Evolutionary conservation across 768 basidiomycete genomes (phyloP).

Genomic region (Mycena leptocephala): DNA sequence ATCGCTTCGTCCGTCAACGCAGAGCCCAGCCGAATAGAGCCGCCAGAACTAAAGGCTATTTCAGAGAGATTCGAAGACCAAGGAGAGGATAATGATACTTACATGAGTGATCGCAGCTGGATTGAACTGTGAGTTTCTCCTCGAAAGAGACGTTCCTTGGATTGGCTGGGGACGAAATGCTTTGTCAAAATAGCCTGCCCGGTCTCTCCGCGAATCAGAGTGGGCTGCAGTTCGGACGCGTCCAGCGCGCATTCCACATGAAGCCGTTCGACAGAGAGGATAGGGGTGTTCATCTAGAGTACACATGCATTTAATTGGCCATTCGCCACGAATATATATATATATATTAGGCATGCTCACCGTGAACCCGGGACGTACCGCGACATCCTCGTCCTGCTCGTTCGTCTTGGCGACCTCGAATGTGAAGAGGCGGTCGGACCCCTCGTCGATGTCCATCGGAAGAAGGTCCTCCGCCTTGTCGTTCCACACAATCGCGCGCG

Average conservation of each 20-base stretch:
- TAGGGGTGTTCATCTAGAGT: slow-evolving; percentile 21
- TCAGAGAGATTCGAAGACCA: neutral
- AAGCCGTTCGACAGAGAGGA: slow-evolving; percentile 18
- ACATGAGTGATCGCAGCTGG: slow-evolving; percentile 42
- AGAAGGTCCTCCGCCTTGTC: slow-evolving; percentile 47
- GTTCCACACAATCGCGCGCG: slow-evolving; percentile 61
- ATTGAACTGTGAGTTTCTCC: slow-evolving; percentile 12
- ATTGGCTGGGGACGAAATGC: slow-evolving; percentile 36
- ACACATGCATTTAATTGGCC: neutral
- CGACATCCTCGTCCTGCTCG: slow-evolving; percentile 69
- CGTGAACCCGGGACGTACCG: slow-evolving; percentile 60
- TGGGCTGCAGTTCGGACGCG: slow-evolving; percentile 37
- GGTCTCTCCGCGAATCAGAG: slow-evolving; percentile 58
- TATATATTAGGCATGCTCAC: slow-evolving; percentile 50
- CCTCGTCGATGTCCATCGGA: slow-evolving; percentile 53
- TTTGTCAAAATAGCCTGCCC: slow-evolving; percentile 58
- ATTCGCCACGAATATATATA: neutral
- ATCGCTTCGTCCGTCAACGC: slow-evolving; percentile 44
- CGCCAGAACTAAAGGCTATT: slow-evolving; percentile 35
- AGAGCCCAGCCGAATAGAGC: slow-evolving; percentile 42
- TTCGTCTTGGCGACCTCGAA: slow-evolving; percentile 71
- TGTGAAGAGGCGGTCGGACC: slow-evolving; percentile 64
- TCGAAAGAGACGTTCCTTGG: neutral
- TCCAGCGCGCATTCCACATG: slow-evolving; percentile 22
- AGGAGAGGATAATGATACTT: neutral